Percentiles rank a stretch among this genome's conserved stretches.
These are phyloP conservation scores for Cytidiella melzeri DNA, from an alignment of 768 basidiomycete species.

Conservation along the genomic window DNA sequence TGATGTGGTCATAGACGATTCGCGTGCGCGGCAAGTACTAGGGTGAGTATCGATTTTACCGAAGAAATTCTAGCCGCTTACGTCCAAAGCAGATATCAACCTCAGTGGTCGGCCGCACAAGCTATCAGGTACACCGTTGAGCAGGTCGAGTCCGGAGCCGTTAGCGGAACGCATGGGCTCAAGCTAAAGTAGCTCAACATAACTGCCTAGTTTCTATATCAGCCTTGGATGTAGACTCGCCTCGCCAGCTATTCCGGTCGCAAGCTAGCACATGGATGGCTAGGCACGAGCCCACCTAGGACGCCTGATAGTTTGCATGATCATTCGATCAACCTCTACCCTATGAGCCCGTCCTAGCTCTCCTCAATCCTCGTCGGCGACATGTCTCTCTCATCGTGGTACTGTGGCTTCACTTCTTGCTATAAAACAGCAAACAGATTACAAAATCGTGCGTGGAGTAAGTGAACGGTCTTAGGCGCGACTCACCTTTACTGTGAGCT, in stretches of 20 bases:
- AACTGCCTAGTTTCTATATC: no score
- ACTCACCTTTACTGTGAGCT: no score
- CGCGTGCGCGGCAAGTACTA: background rate
- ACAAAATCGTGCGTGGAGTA: background rate
- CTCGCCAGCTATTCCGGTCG: no score
- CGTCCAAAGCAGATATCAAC: background rate
- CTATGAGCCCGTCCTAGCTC: no score
- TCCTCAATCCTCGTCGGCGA: background rate
- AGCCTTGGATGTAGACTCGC: no score
- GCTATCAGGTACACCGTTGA: background rate
- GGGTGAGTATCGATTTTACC: background rate
- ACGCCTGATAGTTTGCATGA: no score
- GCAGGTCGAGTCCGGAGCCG: background rate
- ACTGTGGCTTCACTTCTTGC: background rate
- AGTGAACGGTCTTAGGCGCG: no score
- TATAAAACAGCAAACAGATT: background rate
- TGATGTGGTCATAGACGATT: background rate
- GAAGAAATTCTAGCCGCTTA: no score
- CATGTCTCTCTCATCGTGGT: background rate
- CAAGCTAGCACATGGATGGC: no score
- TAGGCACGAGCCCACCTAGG: no score
- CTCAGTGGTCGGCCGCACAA: background rate
- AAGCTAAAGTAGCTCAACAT: background rate
- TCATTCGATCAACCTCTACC: no score
- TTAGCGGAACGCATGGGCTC: background rate